These are phyloP conservation scores for Ricinus communis DNA, from an alignment of 345 rosid species.

Conservation along the genomic window DNA sequence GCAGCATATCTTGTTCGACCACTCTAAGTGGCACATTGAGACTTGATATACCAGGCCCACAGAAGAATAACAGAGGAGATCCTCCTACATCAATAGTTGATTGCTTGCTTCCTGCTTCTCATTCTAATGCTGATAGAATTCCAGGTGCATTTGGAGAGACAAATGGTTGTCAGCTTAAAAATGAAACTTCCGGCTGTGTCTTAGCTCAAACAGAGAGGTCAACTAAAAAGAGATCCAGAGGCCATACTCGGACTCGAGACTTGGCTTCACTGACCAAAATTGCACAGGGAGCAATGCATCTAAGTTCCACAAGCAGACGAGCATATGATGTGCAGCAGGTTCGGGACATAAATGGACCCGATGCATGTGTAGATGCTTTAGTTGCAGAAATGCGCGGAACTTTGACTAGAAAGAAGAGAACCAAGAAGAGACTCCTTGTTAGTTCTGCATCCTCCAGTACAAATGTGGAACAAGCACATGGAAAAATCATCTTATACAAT, in stretches of 20 bases:
- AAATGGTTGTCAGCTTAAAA: constrained; percentile 27
- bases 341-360: constrained; percentile 23
- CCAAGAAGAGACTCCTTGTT: constrained; percentile 37
- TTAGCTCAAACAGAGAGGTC: constrained; percentile 35
- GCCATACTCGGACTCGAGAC: constrained; percentile 41
- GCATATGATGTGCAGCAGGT: constrained; percentile 24
- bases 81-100: constrained; percentile 20
- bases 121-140: constrained; percentile 17
- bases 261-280: constrained; percentile 42
- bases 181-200: constrained; percentile 30
- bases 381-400: constrained; percentile 35
- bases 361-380: constrained; percentile 35
- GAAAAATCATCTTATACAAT: constrained; percentile 30
- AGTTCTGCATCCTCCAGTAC: constrained; percentile 27
- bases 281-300: constrained; percentile 20
- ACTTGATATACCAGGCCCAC: constrained; percentile 20
- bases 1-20: constrained; percentile 32
- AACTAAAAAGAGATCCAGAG: constrained; percentile 57
- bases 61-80: constrained; percentile 5
- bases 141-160: constrained; percentile 27
- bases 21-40: constrained; percentile 14
- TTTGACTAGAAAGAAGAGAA: constrained; percentile 50
- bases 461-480: constrained; percentile 34
- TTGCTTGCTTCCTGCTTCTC: constrained; percentile 27
- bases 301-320: constrained; percentile 23